phyloP scores from a whole-genome alignment of 805 yeast genomes.

The Kluyveromyces siamensis region DNA sequence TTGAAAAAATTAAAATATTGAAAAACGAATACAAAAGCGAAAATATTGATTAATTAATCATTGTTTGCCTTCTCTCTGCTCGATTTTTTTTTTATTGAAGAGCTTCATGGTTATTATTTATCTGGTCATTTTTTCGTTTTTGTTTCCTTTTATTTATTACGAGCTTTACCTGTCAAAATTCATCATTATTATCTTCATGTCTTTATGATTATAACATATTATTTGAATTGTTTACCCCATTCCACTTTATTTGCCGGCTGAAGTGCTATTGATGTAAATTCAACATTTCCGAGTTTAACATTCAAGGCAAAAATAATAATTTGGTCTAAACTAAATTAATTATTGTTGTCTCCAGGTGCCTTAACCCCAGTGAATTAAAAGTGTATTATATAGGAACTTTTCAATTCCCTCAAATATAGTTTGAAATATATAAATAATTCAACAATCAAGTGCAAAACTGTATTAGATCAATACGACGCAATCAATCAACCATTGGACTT shows the following conservation, averaged over 20 bases:
- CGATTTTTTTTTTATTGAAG: neutral
- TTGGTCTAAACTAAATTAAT: no score
- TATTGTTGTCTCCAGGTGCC: neutral
- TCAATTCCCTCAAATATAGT: conserved; percentile 2
- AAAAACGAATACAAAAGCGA: neutral
- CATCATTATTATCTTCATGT: conserved; percentile 3
- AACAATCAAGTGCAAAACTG: neutral
- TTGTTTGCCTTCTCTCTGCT: neutral
- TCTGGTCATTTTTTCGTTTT: neutral
- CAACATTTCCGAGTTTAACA: neutral
- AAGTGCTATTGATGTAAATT: neutral
- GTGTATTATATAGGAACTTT: neutral
- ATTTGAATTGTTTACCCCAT: neutral
- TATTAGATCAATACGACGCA: no score
- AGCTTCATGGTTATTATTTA: neutral
- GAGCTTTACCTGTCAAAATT: conserved; percentile 3
- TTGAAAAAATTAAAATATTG: neutral
- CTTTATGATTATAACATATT: conserved; percentile 2
- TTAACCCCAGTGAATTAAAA: neutral
- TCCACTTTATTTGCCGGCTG: neutral
- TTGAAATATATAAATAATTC: neutral
- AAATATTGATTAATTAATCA: neutral
- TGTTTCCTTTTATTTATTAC: conserved; percentile 1
- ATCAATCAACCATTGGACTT: neutral
- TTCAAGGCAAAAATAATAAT: no score